Base-by-base conservation (phyloP, 305 asterid species). In the Petunia hybrid region DNA sequence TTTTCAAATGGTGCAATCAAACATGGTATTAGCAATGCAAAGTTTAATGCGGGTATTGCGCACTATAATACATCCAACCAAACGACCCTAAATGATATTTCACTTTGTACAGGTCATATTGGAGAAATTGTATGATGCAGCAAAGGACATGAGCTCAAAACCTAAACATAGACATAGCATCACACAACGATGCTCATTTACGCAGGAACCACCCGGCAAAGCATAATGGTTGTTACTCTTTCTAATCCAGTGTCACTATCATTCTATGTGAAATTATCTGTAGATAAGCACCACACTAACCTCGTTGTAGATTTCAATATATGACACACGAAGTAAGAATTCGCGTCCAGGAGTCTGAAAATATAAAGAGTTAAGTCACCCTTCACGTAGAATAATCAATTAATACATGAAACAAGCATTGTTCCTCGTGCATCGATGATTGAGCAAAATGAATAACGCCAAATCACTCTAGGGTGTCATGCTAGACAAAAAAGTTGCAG, bases 261-360 rank as follows among this genome's bases (percentile, higher is more conserved):
- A 74, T 53, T 74, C 64, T 36, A 51, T 36, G 64, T 74, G 79
- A 53, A 73, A 74, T 36, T 53, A 74, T 53, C 61, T 38, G 14
- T 22, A 12, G 48, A 53, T 74, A 8, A 12, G 62, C 64, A 0
- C 48, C 64, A 74, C 57, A 90, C 95, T 87, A 41, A 97, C 99
- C 99, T 97, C 99, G 39, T 97, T 97, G 88, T 97, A 97, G 84
- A 97, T 97, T 87, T 97, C 99, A 84, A 97, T 92, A 89, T 95
- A 97, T 41, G 99, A 97, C 64, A 97, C 99, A 7, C 99, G 97
- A 83, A 97, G 97, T 85, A 97, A 89, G 89, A 92, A 97, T 85
- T 97, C 99, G 4, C 99, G 89, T 55, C 99, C 99, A 84, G 99
- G 99, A 83, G 99, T 97, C 99, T 97, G 95, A 78, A 87, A 75